Conservation (phyloP, 108 stramenopile species). For the Cyclostephanos tholiformis region DNA sequence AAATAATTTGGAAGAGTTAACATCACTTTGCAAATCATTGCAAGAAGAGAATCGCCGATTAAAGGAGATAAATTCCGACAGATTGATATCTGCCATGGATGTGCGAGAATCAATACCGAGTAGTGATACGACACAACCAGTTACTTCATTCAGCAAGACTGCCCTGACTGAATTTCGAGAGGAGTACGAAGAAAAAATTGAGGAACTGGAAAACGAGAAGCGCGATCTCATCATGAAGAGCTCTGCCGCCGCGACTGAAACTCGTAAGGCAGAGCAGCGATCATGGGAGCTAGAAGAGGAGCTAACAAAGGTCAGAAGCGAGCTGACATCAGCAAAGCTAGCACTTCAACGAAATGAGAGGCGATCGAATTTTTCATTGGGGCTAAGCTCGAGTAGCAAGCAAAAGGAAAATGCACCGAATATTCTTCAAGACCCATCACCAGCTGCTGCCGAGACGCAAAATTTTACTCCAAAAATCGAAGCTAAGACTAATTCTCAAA, state of each 20-base stretch:
- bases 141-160: conserved; percentile 42
- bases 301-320: conserved; percentile 58
- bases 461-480: conserved; percentile 28
- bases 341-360: conserved; percentile 59
- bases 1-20: conserved; percentile 68
- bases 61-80: conserved; percentile 42
- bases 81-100: neutral
- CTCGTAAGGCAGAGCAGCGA: conserved; percentile 74
- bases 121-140: conserved; percentile 8
- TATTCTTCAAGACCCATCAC: conserved; percentile 17
- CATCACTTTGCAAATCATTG: conserved; percentile 68
- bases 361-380: conserved; percentile 23
- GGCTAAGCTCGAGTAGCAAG: conserved; percentile 32
- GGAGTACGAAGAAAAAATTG: conserved; percentile 80
- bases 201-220: conserved; percentile 75
- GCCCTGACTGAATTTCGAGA: conserved; percentile 63
- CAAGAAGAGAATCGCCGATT: conserved; percentile 75
- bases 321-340: conserved; percentile 69
- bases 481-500: conserved; percentile 9
- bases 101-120: neutral
- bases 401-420: conserved; percentile 47
- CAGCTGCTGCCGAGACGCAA: conserved; percentile 14
- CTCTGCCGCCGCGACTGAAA: conserved; percentile 70
- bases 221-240: conserved; percentile 83
- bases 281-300: conserved; percentile 79